Conservation (phyloP, 495 filamentous ascomycete species). For the Lophiostoma macrostomum region DNA sequence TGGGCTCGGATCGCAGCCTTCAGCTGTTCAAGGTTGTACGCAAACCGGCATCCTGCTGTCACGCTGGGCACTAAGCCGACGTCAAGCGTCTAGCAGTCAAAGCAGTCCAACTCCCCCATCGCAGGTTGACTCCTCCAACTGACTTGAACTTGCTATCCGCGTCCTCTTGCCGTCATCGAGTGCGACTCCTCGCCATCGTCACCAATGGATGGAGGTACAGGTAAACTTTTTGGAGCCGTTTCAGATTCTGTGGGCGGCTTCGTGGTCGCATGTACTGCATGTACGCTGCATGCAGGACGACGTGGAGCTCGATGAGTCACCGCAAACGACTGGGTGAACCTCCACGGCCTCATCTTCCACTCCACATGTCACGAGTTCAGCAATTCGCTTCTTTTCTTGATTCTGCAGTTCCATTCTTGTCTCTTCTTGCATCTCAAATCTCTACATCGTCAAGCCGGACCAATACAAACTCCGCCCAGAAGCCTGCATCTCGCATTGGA, state of each 20-base stretch:
- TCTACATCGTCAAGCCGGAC: no score
- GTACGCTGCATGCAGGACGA: slow-evolving; percentile 24
- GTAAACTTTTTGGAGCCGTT: slow-evolving; percentile 23
- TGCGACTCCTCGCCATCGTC: slow-evolving; percentile 5
- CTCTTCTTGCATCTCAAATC: slow-evolving; percentile 16
- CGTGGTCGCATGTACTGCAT: slow-evolving; percentile 10
- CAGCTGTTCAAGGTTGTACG: slow-evolving; percentile 25
- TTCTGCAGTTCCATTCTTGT: slow-evolving; percentile 11
- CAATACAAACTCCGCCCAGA: slow-evolving; percentile 23
- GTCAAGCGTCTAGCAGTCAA: slow-evolving; percentile 11
- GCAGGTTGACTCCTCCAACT: slow-evolving; percentile 6
- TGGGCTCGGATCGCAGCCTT: background rate
- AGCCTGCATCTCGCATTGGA: slow-evolving; percentile 2
- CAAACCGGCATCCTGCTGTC: slow-evolving; percentile 12
- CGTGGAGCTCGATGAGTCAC: slow-evolving; percentile 28
- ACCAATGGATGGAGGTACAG: slow-evolving; percentile 15
- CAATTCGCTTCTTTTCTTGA: background rate
- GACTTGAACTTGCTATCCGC: no score
- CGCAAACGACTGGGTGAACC: slow-evolving; percentile 8
- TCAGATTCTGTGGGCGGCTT: slow-evolving; percentile 28
- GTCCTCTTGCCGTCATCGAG: background rate
- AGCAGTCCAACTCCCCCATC: slow-evolving; percentile 12
- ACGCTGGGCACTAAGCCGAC: slow-evolving; percentile 13
- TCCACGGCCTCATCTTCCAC: background rate
- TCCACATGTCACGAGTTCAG: slow-evolving; percentile 4